Evolutionary conservation across 148 eudicot species (phyloP).

Genomic region (Nepenthes gracilis): DNA sequence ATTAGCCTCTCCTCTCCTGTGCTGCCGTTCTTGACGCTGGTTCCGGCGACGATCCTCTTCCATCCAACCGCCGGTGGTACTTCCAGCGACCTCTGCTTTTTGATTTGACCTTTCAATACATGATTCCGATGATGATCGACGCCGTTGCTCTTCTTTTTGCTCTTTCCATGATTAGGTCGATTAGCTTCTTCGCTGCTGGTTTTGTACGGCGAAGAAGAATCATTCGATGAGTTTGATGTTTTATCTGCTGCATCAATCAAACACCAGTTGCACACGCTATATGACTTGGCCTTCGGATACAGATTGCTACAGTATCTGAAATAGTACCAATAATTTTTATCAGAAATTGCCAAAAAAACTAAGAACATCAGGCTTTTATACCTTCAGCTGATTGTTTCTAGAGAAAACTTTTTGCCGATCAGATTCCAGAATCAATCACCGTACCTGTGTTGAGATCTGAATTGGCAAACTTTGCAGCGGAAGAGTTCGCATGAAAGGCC

Average conservation of each 20-base stretch:
- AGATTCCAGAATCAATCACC: not conserved
- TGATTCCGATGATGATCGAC: no score
- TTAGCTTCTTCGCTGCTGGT: no score
- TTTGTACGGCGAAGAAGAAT: no score
- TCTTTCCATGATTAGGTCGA: no score
- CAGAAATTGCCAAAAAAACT: not conserved
- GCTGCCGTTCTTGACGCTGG: constrained; percentile 6
- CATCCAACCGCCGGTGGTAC: constrained; percentile 1
- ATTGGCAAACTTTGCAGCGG: constrained; percentile 58
- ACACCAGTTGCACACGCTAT: constrained; percentile 79
- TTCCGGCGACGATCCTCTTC: constrained; percentile 17
- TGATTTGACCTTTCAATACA: no score
- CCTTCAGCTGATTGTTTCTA: not conserved
- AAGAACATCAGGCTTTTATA: not conserved
- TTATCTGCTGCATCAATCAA: constrained; percentile 12
- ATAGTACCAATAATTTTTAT: not conserved
- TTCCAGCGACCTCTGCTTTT: no score
- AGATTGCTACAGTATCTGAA: constrained; percentile 72
- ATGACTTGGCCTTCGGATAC: constrained; percentile 63
- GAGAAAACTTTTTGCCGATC: not conserved
- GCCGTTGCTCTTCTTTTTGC: no score
- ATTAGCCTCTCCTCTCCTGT: constrained; percentile 10
- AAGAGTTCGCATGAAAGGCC: constrained; percentile 61
- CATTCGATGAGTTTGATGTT: no score
- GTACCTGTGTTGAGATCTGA: constrained; percentile 81